These are phyloP conservation scores for Trichothecium sympodiale DNA, from an alignment of 2,329 filamentous ascomycete genomes.

Conservation along the genomic window DNA sequence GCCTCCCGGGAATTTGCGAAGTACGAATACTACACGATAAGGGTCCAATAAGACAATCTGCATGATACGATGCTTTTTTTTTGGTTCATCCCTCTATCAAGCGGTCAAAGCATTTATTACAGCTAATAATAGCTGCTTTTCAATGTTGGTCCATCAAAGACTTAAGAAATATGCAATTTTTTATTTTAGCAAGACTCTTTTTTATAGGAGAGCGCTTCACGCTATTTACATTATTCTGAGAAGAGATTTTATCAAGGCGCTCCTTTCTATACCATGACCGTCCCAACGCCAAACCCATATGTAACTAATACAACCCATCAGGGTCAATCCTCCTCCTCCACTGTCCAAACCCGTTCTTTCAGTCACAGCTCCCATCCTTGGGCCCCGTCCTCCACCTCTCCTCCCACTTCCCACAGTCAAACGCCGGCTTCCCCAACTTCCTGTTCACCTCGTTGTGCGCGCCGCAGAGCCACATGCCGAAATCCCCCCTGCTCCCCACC, in stretches of 20 bases:
- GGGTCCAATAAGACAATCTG: no score
- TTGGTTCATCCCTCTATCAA: no score
- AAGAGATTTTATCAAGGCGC: background rate
- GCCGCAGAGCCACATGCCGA: slow-evolving; percentile 73
- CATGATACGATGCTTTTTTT: no score
- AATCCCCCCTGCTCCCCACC: slow-evolving; percentile 51
- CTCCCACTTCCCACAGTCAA: slow-evolving; percentile 86
- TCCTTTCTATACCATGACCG: slow-evolving; percentile 1
- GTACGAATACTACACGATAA: no score
- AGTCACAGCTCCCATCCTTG: slow-evolving; percentile 56
- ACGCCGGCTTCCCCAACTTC: slow-evolving; percentile 82
- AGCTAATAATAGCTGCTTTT: no score
- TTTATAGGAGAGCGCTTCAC: no score
- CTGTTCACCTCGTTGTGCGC: slow-evolving; percentile 80
- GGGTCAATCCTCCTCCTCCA: background rate
- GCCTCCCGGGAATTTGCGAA: no score
- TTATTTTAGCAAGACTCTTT: no score
- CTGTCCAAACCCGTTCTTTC: slow-evolving; percentile 6
- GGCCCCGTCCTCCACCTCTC: slow-evolving; percentile 91
- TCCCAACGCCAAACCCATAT: background rate
- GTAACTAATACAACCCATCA: background rate
- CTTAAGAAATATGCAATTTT: no score
- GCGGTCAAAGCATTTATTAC: no score
- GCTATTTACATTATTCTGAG: background rate
- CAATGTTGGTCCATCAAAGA: no score